These are phyloP conservation scores for Colletotrichum sansevieriae DNA, from an alignment of 2,329 filamentous ascomycete species.

Conservation along the genomic window DNA sequence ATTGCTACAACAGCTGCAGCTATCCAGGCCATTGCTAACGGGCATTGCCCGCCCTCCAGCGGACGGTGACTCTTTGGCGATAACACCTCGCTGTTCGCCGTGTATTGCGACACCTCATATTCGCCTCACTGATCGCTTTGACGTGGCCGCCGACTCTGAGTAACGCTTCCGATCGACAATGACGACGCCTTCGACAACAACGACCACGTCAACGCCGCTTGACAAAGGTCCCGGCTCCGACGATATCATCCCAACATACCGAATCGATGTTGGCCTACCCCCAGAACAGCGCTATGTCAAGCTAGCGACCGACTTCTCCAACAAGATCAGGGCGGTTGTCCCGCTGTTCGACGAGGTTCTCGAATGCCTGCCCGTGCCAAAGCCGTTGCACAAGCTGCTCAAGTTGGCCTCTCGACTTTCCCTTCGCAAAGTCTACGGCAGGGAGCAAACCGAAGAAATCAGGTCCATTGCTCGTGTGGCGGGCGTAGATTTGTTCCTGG, in stretches of 20 bases:
- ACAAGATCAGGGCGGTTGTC: conserved; percentile 57
- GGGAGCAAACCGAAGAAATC: conserved; percentile 70
- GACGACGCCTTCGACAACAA: no score
- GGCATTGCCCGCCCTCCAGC: no score
- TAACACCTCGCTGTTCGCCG: no score
- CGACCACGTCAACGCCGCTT: no score
- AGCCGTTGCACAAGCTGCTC: conserved; percentile 46
- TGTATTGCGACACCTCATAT: no score
- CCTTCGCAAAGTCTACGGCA: conserved; percentile 62
- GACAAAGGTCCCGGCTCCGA: no score
- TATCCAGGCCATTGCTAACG: no score
- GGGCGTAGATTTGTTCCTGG: conserved; percentile 66
- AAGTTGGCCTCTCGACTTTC: conserved; percentile 57
- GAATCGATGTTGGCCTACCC: conserved; percentile 67
- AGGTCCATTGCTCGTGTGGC: conserved; percentile 63
- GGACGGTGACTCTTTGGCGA: no score
- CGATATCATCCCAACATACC: conserved; percentile 34
- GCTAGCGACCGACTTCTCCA: conserved; percentile 60
- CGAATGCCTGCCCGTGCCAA: conserved; percentile 42
- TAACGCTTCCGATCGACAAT: no score
- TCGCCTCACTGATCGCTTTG: no score
- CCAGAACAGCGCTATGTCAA: conserved; percentile 64
- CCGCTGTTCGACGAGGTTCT: conserved; percentile 65
- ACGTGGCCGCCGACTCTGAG: no score
- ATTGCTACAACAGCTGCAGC: no score